Base-by-base conservation (phyloP, 139 green algal genomes). In the Chlorella sorokiniana region DNA sequence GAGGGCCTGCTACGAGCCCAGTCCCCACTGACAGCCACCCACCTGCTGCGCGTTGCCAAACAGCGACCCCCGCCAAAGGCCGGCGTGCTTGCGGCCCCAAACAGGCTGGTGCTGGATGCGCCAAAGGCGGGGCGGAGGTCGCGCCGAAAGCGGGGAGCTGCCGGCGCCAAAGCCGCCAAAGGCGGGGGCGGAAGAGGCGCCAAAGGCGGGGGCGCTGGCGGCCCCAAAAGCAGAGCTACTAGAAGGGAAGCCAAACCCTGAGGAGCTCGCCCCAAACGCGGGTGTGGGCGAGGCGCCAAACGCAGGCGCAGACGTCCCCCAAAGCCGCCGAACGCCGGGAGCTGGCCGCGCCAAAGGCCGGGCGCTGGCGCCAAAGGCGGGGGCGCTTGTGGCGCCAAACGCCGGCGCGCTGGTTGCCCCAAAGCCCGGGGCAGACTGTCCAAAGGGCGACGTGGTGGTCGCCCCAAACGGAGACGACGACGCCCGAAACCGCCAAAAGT, bases 141-240 rank as follows among this genome's bases (percentile, higher is more conserved):
- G 83, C 69, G n/a, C n/a, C n/a, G n/a, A n/a, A n/a, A n/a, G n/a
- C n/a, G n/a, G n/a, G n/a, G n/a, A n/a, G 22, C 62, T 86, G 45
- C 83, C 44, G 1, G 78, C 85, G 11, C 87, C 88, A 83, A 94
- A 93, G n/a, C n/a, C n/a, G 41, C 87, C 90, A 87, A 94, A 94
- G 1, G 86, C 89, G 16, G 88, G 79, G 9, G 83, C 54, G 41
- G 76, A 64, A 10, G 62, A 40, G 0, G 79, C 86, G 16, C 86
- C 89, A 73, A 94, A 94, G 27, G 85, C 86, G 4, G 91, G 84
- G 2, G 90, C 74, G 22, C 62, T 86, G 45, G 85, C 44, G 1
- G 78, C 85, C 9, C 87, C 88, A 83, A 94, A 93, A n/a, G n/a
- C n/a, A n/a, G n/a, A n/a, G n/a, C n/a, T n/a, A n/a, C n/a, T n/a